A percentile compares a stretch with the other conserved stretches of the same genome.
phyloP scores from a whole-genome alignment of 345 rosid genomes.

The Combretum micranthum region DNA sequence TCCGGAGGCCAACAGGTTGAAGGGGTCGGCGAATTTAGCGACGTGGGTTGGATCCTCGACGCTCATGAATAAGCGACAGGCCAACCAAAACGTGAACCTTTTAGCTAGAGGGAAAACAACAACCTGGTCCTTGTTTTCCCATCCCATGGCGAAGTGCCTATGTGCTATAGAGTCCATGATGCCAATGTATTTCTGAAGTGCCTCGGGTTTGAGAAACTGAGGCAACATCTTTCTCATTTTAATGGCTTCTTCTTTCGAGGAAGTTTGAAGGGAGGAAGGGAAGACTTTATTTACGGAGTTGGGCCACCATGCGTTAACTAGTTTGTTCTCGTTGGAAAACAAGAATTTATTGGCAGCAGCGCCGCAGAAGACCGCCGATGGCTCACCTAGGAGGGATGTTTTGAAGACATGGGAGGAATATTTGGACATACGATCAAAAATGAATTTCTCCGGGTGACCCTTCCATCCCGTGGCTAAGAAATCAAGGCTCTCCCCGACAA shows the following conservation, averaged over 20 bases:
- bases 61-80: constrained; percentile 14
- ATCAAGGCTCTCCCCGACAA: constrained; percentile 13
- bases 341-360: constrained; percentile 16
- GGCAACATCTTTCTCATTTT: constrained; percentile 21
- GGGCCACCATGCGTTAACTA: constrained; percentile 18
- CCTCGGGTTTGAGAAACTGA: constrained; percentile 16
- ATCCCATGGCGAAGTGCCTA: constrained; percentile 16
- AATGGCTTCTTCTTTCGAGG: constrained; percentile 15
- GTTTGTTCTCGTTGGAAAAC: constrained; percentile 20
- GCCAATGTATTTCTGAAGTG: constrained; percentile 15
- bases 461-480: constrained; percentile 17
- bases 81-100: constrained; percentile 18
- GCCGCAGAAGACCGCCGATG: constrained; percentile 10
- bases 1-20: constrained; percentile 14
- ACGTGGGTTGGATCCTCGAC: constrained; percentile 14
- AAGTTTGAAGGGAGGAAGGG: constrained; percentile 15
- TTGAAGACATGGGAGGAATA: constrained; percentile 18
- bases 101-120: constrained; percentile 16
- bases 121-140: constrained; percentile 15
- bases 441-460: constrained; percentile 21
- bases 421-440: constrained; percentile 14
- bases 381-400: constrained; percentile 17
- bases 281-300: constrained; percentile 15
- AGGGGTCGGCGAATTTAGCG: constrained; percentile 15
- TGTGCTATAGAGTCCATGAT: constrained; percentile 19